Evolutionary conservation across 2,329 filamentous ascomycete genomes (phyloP), one percentile per base, ranked within the genome.

Genomic region (Ustulina deusta): DNA sequence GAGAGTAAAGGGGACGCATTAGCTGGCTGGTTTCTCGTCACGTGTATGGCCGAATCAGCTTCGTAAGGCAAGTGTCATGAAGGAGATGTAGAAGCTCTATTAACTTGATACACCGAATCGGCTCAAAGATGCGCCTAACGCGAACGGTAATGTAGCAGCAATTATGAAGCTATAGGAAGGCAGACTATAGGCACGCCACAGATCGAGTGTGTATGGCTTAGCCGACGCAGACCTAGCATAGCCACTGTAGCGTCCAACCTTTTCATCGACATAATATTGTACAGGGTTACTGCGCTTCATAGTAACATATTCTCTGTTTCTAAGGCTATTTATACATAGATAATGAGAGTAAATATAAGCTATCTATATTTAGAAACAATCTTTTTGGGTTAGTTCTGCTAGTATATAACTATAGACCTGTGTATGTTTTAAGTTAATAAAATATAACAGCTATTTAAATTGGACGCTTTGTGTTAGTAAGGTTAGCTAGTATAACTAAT

Each of bases 401-500:
- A n/a, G n/a, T n/a, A n/a, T n/a, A n/a, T n/a, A n/a, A n/a, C n/a
- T n/a, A 13, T 13, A 36, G 51, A 36, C 51, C 15, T 34, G n/a
- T 36, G 22, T 54, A 29, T 29, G 51, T 29, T 9, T 54, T 13
- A 17, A 40, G 38, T 40, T 40, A 3, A 54, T 54, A 3, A 9
- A 54, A 20, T 54, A 36, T 17, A 3, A 40, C 51, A 29, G 51
- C 29, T 54, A 22, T 54, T 9, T 6, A 54, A 54, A 54, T 36
- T 54, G 15, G 17, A 54, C 51, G 32, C 29, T 29, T 54, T 54
- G 27, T 29, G 29, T 54, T 54, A 54, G 51, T 15, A 17, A 54
- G 29, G 29, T 54, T 54, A 36, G 51, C 51, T 29, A 54, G 17
- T 29, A 54, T 54, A 3, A 36, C 51, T 54, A 13, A 20, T 17